A percentile compares a stretch with the other conserved stretches of the same genome.
phyloP scores from a whole-genome alignment of 371 early-diverging fungal genomes.

The Rhizopus arrhizus region DNA sequence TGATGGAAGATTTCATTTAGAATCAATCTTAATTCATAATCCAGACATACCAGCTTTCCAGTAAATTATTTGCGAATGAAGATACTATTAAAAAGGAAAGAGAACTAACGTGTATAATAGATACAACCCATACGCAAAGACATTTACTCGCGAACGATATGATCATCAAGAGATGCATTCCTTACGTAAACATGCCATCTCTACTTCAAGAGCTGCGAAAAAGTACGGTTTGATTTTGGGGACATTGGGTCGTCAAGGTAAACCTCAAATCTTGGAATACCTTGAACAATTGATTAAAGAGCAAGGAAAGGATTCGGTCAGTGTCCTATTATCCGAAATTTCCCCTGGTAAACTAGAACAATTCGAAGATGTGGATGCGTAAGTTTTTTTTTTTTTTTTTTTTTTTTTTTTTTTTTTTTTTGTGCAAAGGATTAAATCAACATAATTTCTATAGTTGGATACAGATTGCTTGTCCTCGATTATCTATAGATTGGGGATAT shows the following conservation, averaged over 20 bases:
- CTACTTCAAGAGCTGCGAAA: slow-evolving; percentile 69
- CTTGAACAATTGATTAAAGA: slow-evolving; percentile 67
- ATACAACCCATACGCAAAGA: slow-evolving; percentile 97
- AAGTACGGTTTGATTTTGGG: slow-evolving; percentile 93
- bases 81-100: not conserved
- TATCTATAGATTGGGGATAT: slow-evolving; percentile 99
- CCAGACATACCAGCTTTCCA: slow-evolving; percentile 90
- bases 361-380: slow-evolving; percentile 89
- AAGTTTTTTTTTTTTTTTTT: slow-evolving; percentile 34
- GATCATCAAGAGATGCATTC: slow-evolving; percentile 91
- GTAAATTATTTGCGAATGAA: slow-evolving; percentile 24
- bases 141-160: slow-evolving; percentile 93
- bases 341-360: slow-evolving; percentile 88
- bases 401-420: slow-evolving; percentile 15
- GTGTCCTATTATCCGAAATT: slow-evolving; percentile 91
- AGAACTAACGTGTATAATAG: slow-evolving; percentile 20
- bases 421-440: not conserved
- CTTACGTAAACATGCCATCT: slow-evolving; percentile 83
- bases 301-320: slow-evolving; percentile 69
- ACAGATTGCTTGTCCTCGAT: slow-evolving; percentile 97
- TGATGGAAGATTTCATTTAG: slow-evolving; percentile 99
- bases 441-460: slow-evolving; percentile 70
- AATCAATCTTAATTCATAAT: slow-evolving; percentile 99
- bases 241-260: slow-evolving; percentile 99
- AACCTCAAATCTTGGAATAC: slow-evolving; percentile 86